These are phyloP conservation scores for Fagopyrum tataricum DNA, from an alignment of 148 eudicot species.

Conservation along the genomic window DNA sequence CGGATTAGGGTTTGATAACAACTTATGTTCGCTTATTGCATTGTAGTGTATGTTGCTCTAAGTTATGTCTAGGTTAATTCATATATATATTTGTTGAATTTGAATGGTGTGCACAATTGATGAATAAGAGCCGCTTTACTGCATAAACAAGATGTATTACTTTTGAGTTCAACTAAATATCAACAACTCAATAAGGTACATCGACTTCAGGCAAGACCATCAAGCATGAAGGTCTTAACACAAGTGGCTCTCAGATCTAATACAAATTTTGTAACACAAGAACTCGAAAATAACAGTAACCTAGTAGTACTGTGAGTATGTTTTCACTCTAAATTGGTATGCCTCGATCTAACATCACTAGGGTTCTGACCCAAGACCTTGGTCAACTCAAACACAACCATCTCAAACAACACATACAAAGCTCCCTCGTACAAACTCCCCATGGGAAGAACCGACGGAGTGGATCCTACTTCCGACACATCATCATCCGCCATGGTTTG, in stretches of 20 bases:
- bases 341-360: constrained; percentile 51
- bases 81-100: neutral
- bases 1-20: constrained; percentile 19
- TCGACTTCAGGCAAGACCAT: no score
- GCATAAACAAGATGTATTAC: neutral
- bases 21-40: no score
- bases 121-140: neutral
- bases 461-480: constrained; percentile 19
- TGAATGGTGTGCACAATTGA: neutral
- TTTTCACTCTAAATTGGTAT: constrained; percentile 71
- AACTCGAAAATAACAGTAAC: no score
- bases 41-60: neutral
- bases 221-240: no score
- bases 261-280: no score
- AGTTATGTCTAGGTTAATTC: neutral
- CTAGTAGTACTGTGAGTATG: neutral
- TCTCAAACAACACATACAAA: constrained; percentile 87
- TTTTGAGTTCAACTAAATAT: no score
- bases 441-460: constrained; percentile 81
- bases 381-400: constrained; percentile 65
- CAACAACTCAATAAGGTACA: no score
- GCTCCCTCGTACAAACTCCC: constrained; percentile 89
- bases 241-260: no score
- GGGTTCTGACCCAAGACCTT: constrained; percentile 51
- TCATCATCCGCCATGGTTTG: constrained; percentile 94